Evolutionary conservation across 208 protist genomes (phyloP), one percentile per base, ranked within the genome.

Genomic region (Borovskyia barvae): DNA sequence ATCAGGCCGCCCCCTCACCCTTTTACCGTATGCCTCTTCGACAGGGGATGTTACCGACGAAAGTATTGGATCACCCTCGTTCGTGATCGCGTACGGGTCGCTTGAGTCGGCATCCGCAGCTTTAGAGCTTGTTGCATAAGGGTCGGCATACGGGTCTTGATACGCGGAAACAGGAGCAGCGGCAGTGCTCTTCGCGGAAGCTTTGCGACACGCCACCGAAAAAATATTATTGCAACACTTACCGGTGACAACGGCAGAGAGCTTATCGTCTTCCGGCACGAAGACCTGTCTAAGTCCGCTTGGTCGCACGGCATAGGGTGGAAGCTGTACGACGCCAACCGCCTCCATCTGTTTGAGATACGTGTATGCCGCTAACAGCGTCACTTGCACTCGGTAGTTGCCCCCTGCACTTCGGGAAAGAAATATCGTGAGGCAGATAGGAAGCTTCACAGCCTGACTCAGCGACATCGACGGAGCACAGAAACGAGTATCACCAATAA

Each of bases 401-500:
- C 81, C 81, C 22, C 81, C 77, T 5, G 76, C 64, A 30, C 62
- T 72, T 48, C 72, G 80, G 25, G 77, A 84, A 5, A 87, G 60
- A 65, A 75, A 87, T 36, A 87, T 49, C 33, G 52, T 65, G 15
- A 82, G 46, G 46, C 59, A 68, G 50, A 84, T 74, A 19, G 76
- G 77, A 7, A 54, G 35, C 41, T 55, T 72, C 5, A 54, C 40
- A 12, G 68, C 67, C 30, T 70, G 29, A 4, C 20, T 61, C n/a
- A 54, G 64, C 4, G 46, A 54, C 68, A 80, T 50, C 39, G 69
- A 79, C 12, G 73, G 51, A 0, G 72, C 64, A 50, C 73, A 82
- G 52, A 74, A 75, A 17, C 66, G 66, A 5, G 68, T 78, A 48
- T 87, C 77, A 8, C 81, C 81, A 40, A 87, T 74, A 40, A 87